Evolutionary conservation across 768 basidiomycete genomes (phyloP).

Genomic region (Cytidiella melzeri): DNA sequence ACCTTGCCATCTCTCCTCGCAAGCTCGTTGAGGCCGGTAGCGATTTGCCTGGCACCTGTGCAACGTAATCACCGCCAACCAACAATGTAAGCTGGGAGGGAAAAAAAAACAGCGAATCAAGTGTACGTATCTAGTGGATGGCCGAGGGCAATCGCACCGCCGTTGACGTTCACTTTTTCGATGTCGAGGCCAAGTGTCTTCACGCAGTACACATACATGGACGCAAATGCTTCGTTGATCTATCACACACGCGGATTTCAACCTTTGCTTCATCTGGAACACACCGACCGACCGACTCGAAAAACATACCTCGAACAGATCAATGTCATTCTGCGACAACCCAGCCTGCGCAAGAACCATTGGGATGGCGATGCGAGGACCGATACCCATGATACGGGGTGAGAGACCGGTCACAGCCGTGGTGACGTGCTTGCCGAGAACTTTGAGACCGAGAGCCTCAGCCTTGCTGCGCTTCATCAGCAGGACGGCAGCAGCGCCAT

Average conservation of each 20-base stretch:
- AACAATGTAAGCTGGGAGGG: conserved; percentile 16
- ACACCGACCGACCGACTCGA: no score
- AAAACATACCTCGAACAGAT: conserved; percentile 71
- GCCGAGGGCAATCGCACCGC: conserved; percentile 84
- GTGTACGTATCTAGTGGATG: conserved; percentile 75
- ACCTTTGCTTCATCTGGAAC: no score
- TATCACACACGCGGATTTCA: conserved; percentile 23
- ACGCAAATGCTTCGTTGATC: conserved; percentile 93
- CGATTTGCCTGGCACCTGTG: conserved; percentile 82
- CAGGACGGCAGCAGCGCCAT: conserved; percentile 76
- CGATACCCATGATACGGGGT: conserved; percentile 86
- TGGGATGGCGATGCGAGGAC: conserved; percentile 80
- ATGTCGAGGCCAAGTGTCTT: conserved; percentile 55
- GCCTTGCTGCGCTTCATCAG: conserved; percentile 80
- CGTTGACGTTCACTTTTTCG: conserved; percentile 81
- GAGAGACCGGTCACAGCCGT: conserved; percentile 67
- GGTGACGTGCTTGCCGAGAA: conserved; percentile 76
- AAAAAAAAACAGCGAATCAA: conserved; percentile 2
- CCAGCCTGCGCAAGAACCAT: conserved; percentile 64
- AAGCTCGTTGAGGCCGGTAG: conserved; percentile 74
- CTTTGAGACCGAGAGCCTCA: conserved; percentile 61
- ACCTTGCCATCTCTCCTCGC: conserved; percentile 66
- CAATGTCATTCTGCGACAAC: conserved; percentile 61
- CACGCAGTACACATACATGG: conserved; percentile 71
- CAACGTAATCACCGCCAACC: conserved; percentile 40